These are phyloP conservation scores for Cladosporium sp. DNA, from an alignment of 2,329 filamentous ascomycete species.

Conservation along the genomic window DNA sequence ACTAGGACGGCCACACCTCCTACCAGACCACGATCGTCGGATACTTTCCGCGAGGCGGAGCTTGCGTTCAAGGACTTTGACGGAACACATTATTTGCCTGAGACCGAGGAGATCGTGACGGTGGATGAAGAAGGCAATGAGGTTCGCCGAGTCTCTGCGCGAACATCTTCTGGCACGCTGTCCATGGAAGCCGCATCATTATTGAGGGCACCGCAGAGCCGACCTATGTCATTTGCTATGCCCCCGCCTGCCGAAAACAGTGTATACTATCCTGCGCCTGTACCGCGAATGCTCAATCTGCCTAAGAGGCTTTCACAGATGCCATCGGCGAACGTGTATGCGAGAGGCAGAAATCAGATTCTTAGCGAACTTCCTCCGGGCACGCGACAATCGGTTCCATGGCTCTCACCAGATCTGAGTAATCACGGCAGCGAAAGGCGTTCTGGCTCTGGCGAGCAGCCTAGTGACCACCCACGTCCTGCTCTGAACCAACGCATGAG, in stretches of 20 bases:
- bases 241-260: conserved; percentile 70
- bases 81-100: conserved; percentile 67
- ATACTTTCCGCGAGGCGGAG: conserved; percentile 62
- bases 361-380: conserved; percentile 40
- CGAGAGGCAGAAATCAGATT: conserved; percentile 69
- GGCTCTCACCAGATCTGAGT: conserved; percentile 6
- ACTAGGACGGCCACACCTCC: conserved; percentile 17
- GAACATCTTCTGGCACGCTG: conserved; percentile 27
- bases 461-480: conserved; percentile 18
- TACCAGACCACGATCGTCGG: conserved; percentile 49
- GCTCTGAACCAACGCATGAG: conserved; percentile 33
- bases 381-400: conserved; percentile 49
- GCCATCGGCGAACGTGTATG: conserved; percentile 59
- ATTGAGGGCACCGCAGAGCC: conserved; percentile 27
- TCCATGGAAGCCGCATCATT: conserved; percentile 25
- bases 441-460: conserved; percentile 12
- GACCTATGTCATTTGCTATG: conserved; percentile 54
- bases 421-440: neutral
- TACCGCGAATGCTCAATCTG: conserved; percentile 88
- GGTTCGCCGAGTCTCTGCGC: conserved; percentile 27
- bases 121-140: conserved; percentile 32
- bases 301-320: conserved; percentile 80
- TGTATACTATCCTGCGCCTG: conserved; percentile 92
- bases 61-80: conserved; percentile 76
- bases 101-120: conserved; percentile 35